Percentiles rank a stretch among this genome's conserved stretches.
These are phyloP conservation scores for Rhodotorula sp. DNA, from an alignment of 1,284 basidiomycete species.

Conservation along the genomic window DNA sequence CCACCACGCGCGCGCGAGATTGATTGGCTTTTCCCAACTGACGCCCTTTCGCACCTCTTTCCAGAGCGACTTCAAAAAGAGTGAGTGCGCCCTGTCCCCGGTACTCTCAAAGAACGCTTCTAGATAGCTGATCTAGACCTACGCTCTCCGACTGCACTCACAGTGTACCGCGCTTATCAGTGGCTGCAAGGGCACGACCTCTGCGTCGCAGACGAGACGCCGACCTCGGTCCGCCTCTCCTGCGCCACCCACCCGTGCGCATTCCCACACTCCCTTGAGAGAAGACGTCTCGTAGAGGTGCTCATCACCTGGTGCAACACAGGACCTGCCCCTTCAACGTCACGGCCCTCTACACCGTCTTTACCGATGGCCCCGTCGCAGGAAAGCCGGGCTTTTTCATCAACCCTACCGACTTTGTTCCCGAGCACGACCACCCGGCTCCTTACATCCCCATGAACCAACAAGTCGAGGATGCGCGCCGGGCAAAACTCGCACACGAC, in stretches of 20 bases:
- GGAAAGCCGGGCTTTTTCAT: slow-evolving; percentile 11
- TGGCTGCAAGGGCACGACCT: slow-evolving; percentile 25
- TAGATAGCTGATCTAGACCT: neutral
- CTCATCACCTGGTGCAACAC: neutral
- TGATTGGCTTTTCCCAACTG: too few species aligned
- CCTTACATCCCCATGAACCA: slow-evolving; percentile 18
- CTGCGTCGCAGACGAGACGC: neutral
- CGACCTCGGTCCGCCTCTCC: neutral
- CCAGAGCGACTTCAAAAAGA: neutral
- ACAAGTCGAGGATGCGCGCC: slow-evolving; percentile 10
- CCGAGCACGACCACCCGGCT: slow-evolving; percentile 11
- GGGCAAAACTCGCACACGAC: neutral
- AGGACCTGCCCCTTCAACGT: slow-evolving; percentile 15
- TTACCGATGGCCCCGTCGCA: neutral
- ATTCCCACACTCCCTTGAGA: neutral
- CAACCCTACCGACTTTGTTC: neutral
- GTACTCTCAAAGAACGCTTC: too few species aligned
- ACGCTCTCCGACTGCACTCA: neutral
- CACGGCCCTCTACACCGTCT: neutral
- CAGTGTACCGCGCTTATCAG: slow-evolving; percentile 14
- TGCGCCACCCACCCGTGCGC: slow-evolving; percentile 5
- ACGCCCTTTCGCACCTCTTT: too few species aligned
- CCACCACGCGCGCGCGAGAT: too few species aligned
- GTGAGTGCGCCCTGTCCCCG: too few species aligned
- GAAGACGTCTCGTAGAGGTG: too few species aligned